Evolutionary conservation across 1,139 yeast species (phyloP), one percentile per base, ranked within the genome.

Genomic region (Yamadazyma dushanensis): DNA sequence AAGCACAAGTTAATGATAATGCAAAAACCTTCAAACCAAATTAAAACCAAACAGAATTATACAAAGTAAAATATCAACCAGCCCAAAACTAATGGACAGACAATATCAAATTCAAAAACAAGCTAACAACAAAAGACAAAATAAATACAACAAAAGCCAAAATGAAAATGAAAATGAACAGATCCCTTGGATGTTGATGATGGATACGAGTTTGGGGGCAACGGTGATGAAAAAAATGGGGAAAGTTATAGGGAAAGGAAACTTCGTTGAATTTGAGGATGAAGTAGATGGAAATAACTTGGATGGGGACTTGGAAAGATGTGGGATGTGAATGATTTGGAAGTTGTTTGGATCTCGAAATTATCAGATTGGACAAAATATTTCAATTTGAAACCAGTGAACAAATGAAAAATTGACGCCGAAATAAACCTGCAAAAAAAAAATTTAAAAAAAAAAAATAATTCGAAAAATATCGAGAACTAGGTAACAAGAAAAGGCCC

Each of bases 31-130:
- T 10, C 10, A 15, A 3, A 14, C 6, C 11, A 25, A 24, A n/a
- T 11, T 15, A n/a, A n/a, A n/a, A 4, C 9, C 27, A 25, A 25
- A 10, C 13, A 25, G 14, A 14, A 14, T 7, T n/a, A 25, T 25
- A 25, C 27, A 25, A n/a, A 25, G 14, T 16, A 11, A 15, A 24
- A 24, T 24, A n/a, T n/a, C 18, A 25, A n/a, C n/a, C n/a, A n/a
- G n/a, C n/a, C n/a, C n/a, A n/a, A 15, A 11, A 14, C 13, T 18
- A 10, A 25, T 9, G 13, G 27, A 18, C 16, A 11, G 7, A 25
- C 27, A 25, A 25, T n/a, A n/a, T 10, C 13, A 15, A 25, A 25
- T 25, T 25, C 27, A 25, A 25, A 25, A 25, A 25, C 27, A 25
- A 25, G 27, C 27, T 25, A 25, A 25, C 18, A 25, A 25, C 8